These are phyloP conservation scores for Saccharomycodes ludwigii DNA, from an alignment of 805 yeast genomes.

Conservation along the genomic window DNA sequence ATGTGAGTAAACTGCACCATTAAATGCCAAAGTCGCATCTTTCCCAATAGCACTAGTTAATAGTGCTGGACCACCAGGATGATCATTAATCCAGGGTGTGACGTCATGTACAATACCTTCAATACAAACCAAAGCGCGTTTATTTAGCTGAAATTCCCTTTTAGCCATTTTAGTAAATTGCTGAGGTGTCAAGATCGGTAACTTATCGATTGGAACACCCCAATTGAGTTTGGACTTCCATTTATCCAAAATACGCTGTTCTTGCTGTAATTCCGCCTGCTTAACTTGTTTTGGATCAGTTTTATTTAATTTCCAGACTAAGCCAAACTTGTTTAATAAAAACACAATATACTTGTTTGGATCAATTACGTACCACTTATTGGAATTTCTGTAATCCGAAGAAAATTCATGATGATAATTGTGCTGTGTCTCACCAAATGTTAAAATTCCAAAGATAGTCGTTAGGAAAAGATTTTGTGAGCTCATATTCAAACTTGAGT, in stretches of 20 bases:
- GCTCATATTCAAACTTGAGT: constrained; percentile 2
- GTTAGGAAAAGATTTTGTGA: constrained; percentile 37
- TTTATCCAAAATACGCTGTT: constrained; percentile 67
- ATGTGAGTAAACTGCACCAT: constrained; percentile 78
- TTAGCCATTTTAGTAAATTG: constrained; percentile 30
- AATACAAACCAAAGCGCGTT: constrained; percentile 61
- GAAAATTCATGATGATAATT: constrained; percentile 90
- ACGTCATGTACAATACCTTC: constrained; percentile 91
- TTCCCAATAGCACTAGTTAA: constrained; percentile 75
- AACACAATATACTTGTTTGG: constrained; percentile 74
- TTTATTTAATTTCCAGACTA: constrained; percentile 45
- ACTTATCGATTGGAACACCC: constrained; percentile 86
- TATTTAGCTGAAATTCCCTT: constrained; percentile 29
- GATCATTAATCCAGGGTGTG: constrained; percentile 80
- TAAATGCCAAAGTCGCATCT: constrained; percentile 90
- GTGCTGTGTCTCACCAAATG: constrained; percentile 88
- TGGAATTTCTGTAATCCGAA: constrained; percentile 69
- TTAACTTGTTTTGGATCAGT: constrained; percentile 41
- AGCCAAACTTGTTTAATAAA: constrained; percentile 36
- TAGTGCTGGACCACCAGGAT: constrained; percentile 85
- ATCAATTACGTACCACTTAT: constrained; percentile 64
- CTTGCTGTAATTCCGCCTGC: constrained; percentile 66
- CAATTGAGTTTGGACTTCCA: constrained; percentile 72
- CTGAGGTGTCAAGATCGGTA: constrained; percentile 55
- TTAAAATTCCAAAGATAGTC: constrained; percentile 60